phyloP scores from a whole-genome alignment of 176 grass and related monocot species.

The Thinopyrum elongatum region DNA sequence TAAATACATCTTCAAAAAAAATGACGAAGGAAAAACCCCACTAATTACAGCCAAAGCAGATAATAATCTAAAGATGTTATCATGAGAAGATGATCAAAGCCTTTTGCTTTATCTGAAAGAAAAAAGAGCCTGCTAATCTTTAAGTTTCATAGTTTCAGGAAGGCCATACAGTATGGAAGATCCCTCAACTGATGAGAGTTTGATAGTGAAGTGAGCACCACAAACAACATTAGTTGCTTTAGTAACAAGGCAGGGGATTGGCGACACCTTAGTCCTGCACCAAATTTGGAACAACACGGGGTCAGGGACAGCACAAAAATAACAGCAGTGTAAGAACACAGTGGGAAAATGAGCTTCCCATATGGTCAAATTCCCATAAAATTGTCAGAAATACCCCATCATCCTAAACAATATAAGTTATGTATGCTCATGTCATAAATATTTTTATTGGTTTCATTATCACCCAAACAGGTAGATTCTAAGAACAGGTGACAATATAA shows the following conservation, averaged over 20 bases:
- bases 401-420: background rate
- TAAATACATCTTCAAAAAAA: no score
- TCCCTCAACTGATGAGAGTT: no score
- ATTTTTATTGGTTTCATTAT: background rate
- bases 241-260: conserved; percentile 61
- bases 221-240: conserved; percentile 72
- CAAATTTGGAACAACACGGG: conserved; percentile 28
- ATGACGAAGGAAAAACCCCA: no score
- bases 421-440: background rate
- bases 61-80: no score
- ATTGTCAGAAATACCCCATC: background rate
- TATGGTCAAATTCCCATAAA: background rate
- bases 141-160: no score
- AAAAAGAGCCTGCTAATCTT: no score
- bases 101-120: no score
- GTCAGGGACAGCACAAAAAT: background rate
- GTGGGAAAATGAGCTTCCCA: background rate
- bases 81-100: no score
- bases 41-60: conserved; percentile 83
- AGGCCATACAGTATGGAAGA: no score
- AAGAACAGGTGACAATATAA: no score
- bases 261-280: conserved; percentile 68
- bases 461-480: background rate
- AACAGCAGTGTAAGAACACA: background rate
- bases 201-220: conserved; percentile 92